Evolutionary conservation across 768 basidiomycete species (phyloP).

Genomic region (Lentinula aciculospora): DNA sequence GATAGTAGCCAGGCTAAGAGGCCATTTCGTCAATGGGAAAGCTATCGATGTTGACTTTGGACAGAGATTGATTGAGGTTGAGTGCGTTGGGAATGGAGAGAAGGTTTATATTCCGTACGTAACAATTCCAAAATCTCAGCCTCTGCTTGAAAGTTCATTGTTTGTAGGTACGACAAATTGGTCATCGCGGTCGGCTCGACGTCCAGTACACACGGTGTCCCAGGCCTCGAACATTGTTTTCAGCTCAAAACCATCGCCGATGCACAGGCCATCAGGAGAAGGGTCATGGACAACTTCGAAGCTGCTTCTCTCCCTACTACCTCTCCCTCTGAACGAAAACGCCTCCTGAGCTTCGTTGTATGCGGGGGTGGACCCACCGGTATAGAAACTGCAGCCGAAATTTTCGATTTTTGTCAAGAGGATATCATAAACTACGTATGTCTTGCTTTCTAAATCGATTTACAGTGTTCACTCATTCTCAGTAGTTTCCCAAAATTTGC

Average conservation of each 20-base stretch:
- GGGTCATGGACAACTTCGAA: conserved; percentile 92
- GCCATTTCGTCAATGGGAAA: conserved; percentile 84
- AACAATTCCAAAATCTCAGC: too few species aligned
- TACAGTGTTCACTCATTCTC: neutral
- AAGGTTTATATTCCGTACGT: conserved; percentile 81
- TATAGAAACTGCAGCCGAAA: conserved; percentile 93
- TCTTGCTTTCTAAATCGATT: conserved; percentile 6
- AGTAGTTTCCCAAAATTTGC: conserved; percentile 82
- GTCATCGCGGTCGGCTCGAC: conserved; percentile 89
- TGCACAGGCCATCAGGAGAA: conserved; percentile 82
- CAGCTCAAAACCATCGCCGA: conserved; percentile 91
- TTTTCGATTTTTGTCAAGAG: conserved; percentile 95
- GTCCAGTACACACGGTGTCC: conserved; percentile 89
- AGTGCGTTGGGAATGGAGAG: conserved; percentile 47
- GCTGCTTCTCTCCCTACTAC: conserved; percentile 85
- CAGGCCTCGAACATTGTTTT: conserved; percentile 90
- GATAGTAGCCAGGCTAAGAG: conserved; percentile 84
- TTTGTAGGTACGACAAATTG: conserved; percentile 77
- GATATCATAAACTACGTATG: conserved; percentile 89
- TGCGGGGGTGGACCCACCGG: conserved; percentile 96
- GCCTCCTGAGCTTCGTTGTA: conserved; percentile 85
- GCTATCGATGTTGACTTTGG: conserved; percentile 89
- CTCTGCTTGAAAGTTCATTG: too few species aligned
- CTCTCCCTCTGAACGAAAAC: conserved; percentile 77
- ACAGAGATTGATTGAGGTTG: conserved; percentile 81